Evolutionary conservation across 2,329 filamentous ascomycete species (phyloP).

Genomic region (Basipetospora chlamydospora): DNA sequence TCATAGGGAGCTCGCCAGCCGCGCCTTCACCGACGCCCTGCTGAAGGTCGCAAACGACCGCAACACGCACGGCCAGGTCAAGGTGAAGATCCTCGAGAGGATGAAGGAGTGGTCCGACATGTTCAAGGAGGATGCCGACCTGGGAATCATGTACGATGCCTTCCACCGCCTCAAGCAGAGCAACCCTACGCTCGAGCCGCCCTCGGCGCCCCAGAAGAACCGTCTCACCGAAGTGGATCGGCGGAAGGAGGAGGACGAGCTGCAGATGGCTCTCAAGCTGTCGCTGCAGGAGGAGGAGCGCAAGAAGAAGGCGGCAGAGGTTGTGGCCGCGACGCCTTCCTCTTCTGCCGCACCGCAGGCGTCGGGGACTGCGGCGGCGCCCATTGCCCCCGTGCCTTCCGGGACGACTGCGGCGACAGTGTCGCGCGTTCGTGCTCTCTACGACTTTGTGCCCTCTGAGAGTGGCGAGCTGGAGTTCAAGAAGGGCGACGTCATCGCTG

Average conservation of each 20-base stretch:
- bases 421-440: constrained; percentile 82
- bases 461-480: constrained; percentile 90
- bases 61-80: constrained; percentile 93
- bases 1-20: constrained; percentile 79
- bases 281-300: constrained; percentile 77
- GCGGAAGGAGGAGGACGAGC: constrained; percentile 90
- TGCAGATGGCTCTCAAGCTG: constrained; percentile 88
- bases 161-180: constrained; percentile 70
- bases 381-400: constrained; percentile 41
- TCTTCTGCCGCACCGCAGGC: constrained; percentile 16
- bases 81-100: constrained; percentile 88
- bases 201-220: constrained; percentile 85
- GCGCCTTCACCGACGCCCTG: constrained; percentile 87
- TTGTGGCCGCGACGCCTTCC: constrained; percentile 20
- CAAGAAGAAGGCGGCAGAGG: constrained; percentile 33
- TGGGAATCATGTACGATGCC: constrained; percentile 95
- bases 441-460: constrained; percentile 89
- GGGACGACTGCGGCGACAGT: constrained; percentile 94
- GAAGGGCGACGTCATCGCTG: constrained; percentile 93
- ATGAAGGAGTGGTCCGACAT: constrained; percentile 96
- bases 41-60: constrained; percentile 82
- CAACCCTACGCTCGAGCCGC: constrained; percentile 82
- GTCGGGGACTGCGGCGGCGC: constrained; percentile 18
- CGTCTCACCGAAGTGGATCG: constrained; percentile 81
- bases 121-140: constrained; percentile 76